Conservation (phyloP, 2,329 filamentous ascomycete genomes). For the Pseudopithomyces chartarum region DNA sequence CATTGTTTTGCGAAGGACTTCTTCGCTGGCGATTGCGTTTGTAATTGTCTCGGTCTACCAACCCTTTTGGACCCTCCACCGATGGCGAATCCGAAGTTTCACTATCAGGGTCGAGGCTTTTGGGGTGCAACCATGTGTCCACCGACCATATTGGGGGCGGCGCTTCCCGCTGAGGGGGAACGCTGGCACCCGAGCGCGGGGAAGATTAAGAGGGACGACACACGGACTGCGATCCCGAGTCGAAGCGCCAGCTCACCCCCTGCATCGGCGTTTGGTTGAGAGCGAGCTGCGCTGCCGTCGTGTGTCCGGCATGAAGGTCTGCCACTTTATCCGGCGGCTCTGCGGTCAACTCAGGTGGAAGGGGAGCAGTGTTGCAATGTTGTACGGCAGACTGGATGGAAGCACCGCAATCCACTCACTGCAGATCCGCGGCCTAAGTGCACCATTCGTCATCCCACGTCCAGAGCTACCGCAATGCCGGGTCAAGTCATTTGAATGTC, state of each 20-base stretch:
- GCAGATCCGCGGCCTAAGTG: conserved; percentile 21
- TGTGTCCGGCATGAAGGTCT: conserved; percentile 4
- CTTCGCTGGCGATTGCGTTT: conserved; percentile 4
- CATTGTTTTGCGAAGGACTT: conserved; percentile 10
- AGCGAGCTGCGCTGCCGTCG: conserved; percentile 8
- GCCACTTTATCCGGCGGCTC: conserved; percentile 29
- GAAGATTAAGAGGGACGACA: conserved; percentile 24
- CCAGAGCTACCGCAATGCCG: conserved; percentile 27
- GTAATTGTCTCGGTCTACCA: neutral
- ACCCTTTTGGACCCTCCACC: neutral
- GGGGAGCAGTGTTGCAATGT: conserved; percentile 11
- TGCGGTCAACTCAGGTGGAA: conserved; percentile 19
- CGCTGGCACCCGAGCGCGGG: conserved; percentile 26
- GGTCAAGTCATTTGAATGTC: conserved; percentile 26
- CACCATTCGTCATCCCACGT: conserved; percentile 23
- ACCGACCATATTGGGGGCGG: conserved; percentile 28
- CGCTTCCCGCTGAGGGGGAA: conserved; percentile 28
- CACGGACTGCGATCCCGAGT: conserved; percentile 18
- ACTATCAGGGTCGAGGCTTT: conserved; percentile 1
- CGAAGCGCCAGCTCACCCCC: conserved; percentile 23
- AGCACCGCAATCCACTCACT: conserved; percentile 7
- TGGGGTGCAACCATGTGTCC: conserved; percentile 10
- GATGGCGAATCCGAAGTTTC: neutral
- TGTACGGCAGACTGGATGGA: conserved; percentile 10
- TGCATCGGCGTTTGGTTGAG: conserved; percentile 26